These are phyloP conservation scores for Irpex rosettiformis DNA, from an alignment of 1,284 basidiomycete genomes.

Conservation along the genomic window DNA sequence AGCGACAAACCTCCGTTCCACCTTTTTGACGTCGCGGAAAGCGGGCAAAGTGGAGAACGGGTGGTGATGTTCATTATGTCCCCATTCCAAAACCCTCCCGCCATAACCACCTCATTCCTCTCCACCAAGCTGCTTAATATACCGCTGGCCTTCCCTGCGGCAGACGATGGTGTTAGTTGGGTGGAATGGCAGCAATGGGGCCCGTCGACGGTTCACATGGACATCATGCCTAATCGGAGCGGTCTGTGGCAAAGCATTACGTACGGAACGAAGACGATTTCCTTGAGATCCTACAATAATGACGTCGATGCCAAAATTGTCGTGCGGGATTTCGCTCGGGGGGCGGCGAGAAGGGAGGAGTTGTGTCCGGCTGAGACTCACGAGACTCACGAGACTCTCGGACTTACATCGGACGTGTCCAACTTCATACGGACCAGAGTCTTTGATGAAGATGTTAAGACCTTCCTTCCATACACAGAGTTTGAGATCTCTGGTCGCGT, in stretches of 20 bases:
- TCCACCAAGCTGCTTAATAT: neutral
- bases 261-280: constrained; percentile 7
- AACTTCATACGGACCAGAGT: too few relatives aligned
- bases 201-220: neutral
- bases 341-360: neutral
- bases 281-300: neutral
- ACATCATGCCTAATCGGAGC: constrained; percentile 1
- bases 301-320: neutral
- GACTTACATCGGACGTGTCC: too few relatives aligned
- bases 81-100: neutral
- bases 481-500: neutral
- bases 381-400: too few relatives aligned
- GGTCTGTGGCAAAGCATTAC: constrained; percentile 10
- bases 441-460: neutral
- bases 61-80: constrained; percentile 10
- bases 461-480: neutral
- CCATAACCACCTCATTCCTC: constrained; percentile 4
- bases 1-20: neutral
- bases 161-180: neutral
- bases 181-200: constrained; percentile 11
- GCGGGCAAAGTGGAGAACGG: constrained; percentile 6
- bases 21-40: neutral
- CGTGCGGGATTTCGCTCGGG: neutral
- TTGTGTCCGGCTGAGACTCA: neutral
- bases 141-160: neutral